Conservation (phyloP, 1,284 basidiomycete species). For the Cryptococcus sp. region DNA sequence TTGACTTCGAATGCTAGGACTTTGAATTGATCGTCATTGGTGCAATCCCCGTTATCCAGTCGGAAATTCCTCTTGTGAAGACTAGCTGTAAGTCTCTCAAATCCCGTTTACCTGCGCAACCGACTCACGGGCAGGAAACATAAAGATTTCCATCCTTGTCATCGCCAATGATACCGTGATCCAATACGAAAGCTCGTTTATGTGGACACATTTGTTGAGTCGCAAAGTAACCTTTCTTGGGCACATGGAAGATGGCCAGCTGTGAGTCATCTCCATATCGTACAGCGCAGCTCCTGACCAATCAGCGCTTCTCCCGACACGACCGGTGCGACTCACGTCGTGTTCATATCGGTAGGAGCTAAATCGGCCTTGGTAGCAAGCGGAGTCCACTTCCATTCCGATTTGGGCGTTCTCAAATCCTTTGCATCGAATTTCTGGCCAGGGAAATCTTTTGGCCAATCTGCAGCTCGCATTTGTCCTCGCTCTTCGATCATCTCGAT, state of each 20-base stretch:
- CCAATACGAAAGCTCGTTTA: constrained; percentile 66
- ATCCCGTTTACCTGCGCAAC: too few species aligned
- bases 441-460: constrained; percentile 61
- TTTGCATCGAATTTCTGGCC: constrained; percentile 17
- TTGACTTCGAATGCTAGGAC: constrained; percentile 64
- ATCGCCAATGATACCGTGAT: constrained; percentile 63
- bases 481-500: constrained; percentile 61
- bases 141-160: constrained; percentile 53
- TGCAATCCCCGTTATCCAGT: constrained; percentile 58
- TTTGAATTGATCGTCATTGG: constrained; percentile 61
- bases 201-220: constrained; percentile 66
- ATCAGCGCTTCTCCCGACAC: neutral
- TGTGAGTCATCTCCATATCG: constrained; percentile 65
- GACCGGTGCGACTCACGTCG: constrained; percentile 34
- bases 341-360: constrained; percentile 51
- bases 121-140: constrained; percentile 43
- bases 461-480: constrained; percentile 62
- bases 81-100: constrained; percentile 54
- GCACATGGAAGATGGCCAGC: constrained; percentile 63
- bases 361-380: constrained; percentile 58
- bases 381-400: constrained; percentile 60
- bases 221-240: constrained; percentile 59
- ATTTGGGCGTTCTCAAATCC: constrained; percentile 46
- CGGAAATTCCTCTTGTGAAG: constrained; percentile 69
- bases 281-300: constrained; percentile 52